Evolutionary conservation across 1,284 basidiomycete species (phyloP).

Genomic region (Marasmius tenuissimus): DNA sequence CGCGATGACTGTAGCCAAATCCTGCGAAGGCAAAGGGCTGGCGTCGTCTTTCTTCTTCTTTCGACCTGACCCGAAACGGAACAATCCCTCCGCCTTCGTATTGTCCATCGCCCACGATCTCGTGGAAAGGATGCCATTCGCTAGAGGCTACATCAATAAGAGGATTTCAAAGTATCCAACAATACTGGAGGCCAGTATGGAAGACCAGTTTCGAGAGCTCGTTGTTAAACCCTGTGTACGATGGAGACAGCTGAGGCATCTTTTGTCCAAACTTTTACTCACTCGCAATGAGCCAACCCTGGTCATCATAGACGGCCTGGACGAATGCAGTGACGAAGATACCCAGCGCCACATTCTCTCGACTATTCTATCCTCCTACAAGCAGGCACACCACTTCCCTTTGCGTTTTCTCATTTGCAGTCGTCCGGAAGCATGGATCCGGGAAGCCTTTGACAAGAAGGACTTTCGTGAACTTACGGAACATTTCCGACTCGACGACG

Average conservation of each 20-base stretch:
- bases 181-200: neutral
- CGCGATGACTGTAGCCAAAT: neutral
- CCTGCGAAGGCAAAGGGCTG: neutral
- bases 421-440: conserved; percentile 17
- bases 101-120: neutral
- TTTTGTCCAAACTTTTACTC: neutral
- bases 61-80: neutral
- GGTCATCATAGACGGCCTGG: conserved; percentile 18
- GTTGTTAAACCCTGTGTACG: neutral
- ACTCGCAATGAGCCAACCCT: neutral
- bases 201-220: neutral
- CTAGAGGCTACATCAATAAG: neutral
- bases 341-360: neutral
- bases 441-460: conserved; percentile 9
- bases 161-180: neutral
- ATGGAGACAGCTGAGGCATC: too few species aligned
- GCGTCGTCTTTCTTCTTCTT: neutral
- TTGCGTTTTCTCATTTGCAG: conserved; percentile 20
- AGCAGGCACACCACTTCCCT: conserved; percentile 1
- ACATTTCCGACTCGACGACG: conserved; percentile 5
- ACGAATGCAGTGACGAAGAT: conserved; percentile 12
- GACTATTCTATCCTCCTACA: neutral
- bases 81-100: neutral
- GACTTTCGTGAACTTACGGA: neutral
- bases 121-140: neutral